Evolutionary conservation across 441 rosid genomes (phyloP).

Genomic region (Aquilaria agallochum): DNA sequence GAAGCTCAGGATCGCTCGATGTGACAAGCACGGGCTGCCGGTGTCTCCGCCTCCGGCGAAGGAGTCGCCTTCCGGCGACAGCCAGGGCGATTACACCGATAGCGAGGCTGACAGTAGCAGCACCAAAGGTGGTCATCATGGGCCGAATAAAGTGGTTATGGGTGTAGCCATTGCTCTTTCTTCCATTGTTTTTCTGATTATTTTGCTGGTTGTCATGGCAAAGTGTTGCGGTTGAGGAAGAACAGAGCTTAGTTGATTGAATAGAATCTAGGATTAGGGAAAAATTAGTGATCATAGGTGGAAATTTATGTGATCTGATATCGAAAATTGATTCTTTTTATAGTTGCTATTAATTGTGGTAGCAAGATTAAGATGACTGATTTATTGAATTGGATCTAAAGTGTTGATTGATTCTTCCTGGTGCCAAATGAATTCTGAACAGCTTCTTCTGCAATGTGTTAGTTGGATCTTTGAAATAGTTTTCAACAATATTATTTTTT

Average conservation of each 20-base stretch:
- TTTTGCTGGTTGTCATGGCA: conserved; percentile 67
- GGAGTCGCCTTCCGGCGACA: conserved; percentile 27
- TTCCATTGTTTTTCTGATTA: conserved; percentile 75
- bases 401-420: too few relatives aligned
- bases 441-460: too few relatives aligned
- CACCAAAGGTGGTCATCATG: conserved; percentile 45
- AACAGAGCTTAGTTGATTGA: conserved; percentile 4
- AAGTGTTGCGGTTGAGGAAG: conserved; percentile 63
- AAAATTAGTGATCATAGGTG: conserved; percentile 16
- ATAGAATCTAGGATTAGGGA: conserved; percentile 27
- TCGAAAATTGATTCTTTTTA: neutral
- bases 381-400: too few relatives aligned
- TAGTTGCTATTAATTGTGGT: too few relatives aligned
- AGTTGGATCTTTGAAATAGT: too few relatives aligned
- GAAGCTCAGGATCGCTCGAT: conserved; percentile 69
- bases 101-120: conserved; percentile 23
- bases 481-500: too few relatives aligned
- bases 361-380: too few relatives aligned
- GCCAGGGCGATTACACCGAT: conserved; percentile 42
- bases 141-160: conserved; percentile 83
- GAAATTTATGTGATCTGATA: conserved; percentile 28
- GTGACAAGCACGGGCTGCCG: conserved; percentile 82
- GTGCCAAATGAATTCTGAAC: too few relatives aligned
- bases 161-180: conserved; percentile 78
- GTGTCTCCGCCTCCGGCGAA: conserved; percentile 68